Evolutionary conservation across 805 yeast genomes (phyloP).

Genomic region (Candida palmyrensis): DNA sequence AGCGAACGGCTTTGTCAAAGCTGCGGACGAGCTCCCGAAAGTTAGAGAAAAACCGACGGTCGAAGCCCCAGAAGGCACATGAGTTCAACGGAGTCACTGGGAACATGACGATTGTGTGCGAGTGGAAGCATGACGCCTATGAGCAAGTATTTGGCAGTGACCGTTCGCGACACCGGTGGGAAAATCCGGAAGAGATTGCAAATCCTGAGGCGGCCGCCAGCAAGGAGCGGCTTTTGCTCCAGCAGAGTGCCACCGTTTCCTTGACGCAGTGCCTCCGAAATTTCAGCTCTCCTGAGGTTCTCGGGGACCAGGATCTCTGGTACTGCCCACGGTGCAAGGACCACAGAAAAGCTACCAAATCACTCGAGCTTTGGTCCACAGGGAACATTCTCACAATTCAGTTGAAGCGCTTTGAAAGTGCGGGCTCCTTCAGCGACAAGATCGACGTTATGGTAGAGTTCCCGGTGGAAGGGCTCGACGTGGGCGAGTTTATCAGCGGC

Average conservation of each 20-base stretch:
- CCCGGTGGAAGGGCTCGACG: slow-evolving; percentile 79
- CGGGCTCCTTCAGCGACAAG: slow-evolving; percentile 82
- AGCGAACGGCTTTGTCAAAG: background rate
- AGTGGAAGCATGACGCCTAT: slow-evolving; percentile 53
- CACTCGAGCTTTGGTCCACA: slow-evolving; percentile 86
- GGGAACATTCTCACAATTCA: slow-evolving; percentile 91
- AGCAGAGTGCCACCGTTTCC: slow-evolving; percentile 42
- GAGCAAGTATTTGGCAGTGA: slow-evolving; percentile 49
- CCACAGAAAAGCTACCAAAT: slow-evolving; percentile 85
- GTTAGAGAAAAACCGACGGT: no score
- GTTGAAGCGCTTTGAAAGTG: slow-evolving; percentile 82
- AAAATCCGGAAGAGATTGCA: slow-evolving; percentile 35
- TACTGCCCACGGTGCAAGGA: slow-evolving; percentile 87
- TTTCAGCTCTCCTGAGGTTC: slow-evolving; percentile 77
- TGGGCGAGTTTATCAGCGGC: slow-evolving; percentile 48
- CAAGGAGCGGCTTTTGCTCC: slow-evolving; percentile 27
- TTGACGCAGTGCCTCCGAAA: slow-evolving; percentile 68
- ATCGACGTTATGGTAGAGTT: slow-evolving; percentile 80
- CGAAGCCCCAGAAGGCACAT: no score
- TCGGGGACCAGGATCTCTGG: slow-evolving; percentile 90
- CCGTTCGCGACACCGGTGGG: slow-evolving; percentile 55
- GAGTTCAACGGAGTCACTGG: slow-evolving; percentile 6
- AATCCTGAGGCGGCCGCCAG: slow-evolving; percentile 53
- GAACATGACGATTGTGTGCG: slow-evolving; percentile 46
- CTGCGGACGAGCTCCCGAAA: no score